Evolutionary conservation across 2,329 filamentous ascomycete species (phyloP).

Genomic region (Diaporthe citri): DNA sequence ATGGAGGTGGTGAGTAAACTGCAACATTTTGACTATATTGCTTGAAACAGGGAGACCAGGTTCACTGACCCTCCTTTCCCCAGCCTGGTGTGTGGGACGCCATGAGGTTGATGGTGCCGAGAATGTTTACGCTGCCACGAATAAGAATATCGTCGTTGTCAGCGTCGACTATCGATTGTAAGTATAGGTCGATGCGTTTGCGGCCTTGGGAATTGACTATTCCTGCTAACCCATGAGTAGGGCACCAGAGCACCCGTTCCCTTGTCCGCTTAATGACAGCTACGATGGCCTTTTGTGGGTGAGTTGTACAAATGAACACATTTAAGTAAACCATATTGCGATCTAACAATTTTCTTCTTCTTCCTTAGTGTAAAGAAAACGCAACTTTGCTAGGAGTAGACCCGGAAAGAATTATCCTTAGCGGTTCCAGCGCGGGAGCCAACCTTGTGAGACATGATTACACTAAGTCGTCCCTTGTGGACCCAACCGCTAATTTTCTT

Average conservation of each 20-base stretch:
- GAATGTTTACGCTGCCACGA: constrained; percentile 12
- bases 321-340: rapidly evolving
- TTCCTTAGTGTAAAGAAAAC: not conserved
- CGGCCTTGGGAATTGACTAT: rapidly evolving
- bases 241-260: constrained; percentile 3
- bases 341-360: not conserved
- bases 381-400: not conserved
- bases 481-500: not conserved
- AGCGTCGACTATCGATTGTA: constrained; percentile 12
- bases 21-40: not conserved
- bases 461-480: rapidly evolving
- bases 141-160: not conserved
- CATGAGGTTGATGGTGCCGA: constrained; percentile 16
- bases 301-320: not conserved
- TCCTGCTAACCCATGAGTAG: not conserved
- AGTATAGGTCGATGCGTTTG: not conserved
- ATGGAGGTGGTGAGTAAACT: constrained; percentile 12
- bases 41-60: too few relatives aligned
- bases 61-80: not conserved
- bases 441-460: not conserved
- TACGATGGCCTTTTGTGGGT: constrained; percentile 17
- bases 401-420: not conserved
- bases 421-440: constrained; percentile 16
- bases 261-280: not conserved
- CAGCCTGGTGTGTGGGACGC: constrained; percentile 8